Base-by-base conservation (phyloP, 306 rosid species). In the Fragaria vesca region DNA sequence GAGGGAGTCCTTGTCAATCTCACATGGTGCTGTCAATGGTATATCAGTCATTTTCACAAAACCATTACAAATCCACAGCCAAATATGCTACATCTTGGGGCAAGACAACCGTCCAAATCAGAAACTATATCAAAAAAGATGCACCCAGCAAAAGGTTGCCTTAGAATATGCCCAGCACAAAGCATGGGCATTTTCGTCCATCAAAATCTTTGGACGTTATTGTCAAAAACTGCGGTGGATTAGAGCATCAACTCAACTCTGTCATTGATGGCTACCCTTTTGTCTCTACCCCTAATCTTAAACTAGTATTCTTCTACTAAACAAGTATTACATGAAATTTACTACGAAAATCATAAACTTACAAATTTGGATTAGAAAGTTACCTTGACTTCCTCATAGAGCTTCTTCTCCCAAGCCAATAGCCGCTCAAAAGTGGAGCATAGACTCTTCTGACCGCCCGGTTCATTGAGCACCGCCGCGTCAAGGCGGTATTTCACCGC, bases 361-460 rank as follows among this genome's bases (percentile, higher is more conserved):
- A 17, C 20, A 32, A 38, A 32, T 5, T 34, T 3, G 18, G 48
- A 16, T 63, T 26, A 21, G 18, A 12, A n/a, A 3, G 36, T 55
- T 82, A 96, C 99, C 99, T 96, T 96, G 58, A 96, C 93, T 76
- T 96, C 99, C 74, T 80, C 84, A 26, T 90, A 93, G 55, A 96
- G 98, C 91, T 96, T 96, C 93, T 96, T 96, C 89, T 96, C 99
- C 99, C 99, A 96, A 26, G 99, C 98, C 86, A 90, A 79, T 42
- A 96, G 98, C 66, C 97, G 87, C 36, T 96, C 99, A 74, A 96
- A 80, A 15, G 96, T 87, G 82, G 94, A 88, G 84, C 99, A 93
- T 30, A 96, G 90, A 78, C 98, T 93, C 87, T 87, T 96, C 0
- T 79, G 77, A 85, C 91, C 91, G 46, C 91, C 93, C 62, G 90